These are phyloP conservation scores for Arabidopsis hybrid DNA, from an alignment of 441 rosid species.

Conservation along the genomic window DNA sequence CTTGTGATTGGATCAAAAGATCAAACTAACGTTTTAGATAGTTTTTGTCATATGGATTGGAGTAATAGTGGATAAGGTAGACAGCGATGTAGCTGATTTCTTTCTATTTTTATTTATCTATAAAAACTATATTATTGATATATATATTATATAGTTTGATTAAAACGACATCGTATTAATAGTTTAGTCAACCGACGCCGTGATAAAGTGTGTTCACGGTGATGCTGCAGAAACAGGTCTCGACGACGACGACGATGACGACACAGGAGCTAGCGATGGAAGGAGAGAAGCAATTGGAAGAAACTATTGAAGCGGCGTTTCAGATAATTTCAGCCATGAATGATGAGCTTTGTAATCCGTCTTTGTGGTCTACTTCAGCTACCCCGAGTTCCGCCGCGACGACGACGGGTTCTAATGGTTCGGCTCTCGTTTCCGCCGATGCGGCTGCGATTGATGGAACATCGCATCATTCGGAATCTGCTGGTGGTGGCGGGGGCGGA, in stretches of 20 bases:
- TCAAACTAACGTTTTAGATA: slow-evolving; percentile 38
- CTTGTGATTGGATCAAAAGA: slow-evolving; percentile 48
- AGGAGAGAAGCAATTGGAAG: slow-evolving; percentile 89
- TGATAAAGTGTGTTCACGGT: neutral
- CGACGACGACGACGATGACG: slow-evolving; percentile 49
- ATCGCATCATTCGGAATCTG: slow-evolving; percentile 1
- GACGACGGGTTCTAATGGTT: slow-evolving; percentile 13
- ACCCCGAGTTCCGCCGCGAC: slow-evolving; percentile 33
- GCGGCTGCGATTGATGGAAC: neutral
- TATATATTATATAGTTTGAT: neutral
- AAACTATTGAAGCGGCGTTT: slow-evolving; percentile 86
- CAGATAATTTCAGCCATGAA: slow-evolving; percentile 89
- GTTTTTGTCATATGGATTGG: slow-evolving; percentile 29
- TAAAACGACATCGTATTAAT: neutral
- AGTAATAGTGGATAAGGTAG: slow-evolving; percentile 43
- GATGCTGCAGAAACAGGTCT: slow-evolving; percentile 46
- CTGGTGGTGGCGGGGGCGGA: slow-evolving; percentile 28
- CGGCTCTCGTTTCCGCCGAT: neutral
- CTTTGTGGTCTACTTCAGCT: slow-evolving; percentile 74
- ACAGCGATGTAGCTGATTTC: slow-evolving; percentile 46
- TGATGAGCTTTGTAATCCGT: slow-evolving; percentile 92
- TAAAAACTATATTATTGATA: too few species aligned
- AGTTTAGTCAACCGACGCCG: neutral
- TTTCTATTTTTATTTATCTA: neutral
- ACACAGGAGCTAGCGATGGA: slow-evolving; percentile 88